Percentiles rank a stretch among this genome's conserved stretches.
Evolutionary conservation across 768 basidiomycete genomes (phyloP).

Genomic region (Tubosaeta sp.): DNA sequence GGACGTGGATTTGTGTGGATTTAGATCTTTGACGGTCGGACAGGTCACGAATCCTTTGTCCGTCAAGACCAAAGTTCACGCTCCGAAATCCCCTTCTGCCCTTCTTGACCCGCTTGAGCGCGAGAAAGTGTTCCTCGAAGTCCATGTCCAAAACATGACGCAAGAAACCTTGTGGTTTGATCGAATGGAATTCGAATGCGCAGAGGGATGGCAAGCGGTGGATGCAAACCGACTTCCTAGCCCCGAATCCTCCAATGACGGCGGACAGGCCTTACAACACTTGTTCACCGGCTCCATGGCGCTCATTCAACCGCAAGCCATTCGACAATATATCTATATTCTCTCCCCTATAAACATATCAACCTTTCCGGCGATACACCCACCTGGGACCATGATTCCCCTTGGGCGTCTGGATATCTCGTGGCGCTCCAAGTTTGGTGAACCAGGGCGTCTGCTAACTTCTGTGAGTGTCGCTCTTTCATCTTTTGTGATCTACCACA

Average conservation of each 20-base stretch:
- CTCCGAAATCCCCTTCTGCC: constrained; percentile 69
- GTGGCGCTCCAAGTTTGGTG: constrained; percentile 83
- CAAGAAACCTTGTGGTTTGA: constrained; percentile 75
- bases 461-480: constrained; percentile 43
- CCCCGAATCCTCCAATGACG: background rate
- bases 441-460: constrained; percentile 82
- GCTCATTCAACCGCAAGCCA: constrained; percentile 79
- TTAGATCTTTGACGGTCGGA: background rate
- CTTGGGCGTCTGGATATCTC: constrained; percentile 86
- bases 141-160: constrained; percentile 88
- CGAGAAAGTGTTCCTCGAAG: constrained; percentile 85
- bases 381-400: constrained; percentile 69
- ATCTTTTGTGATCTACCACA: background rate
- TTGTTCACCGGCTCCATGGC: constrained; percentile 62
- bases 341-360: constrained; percentile 51
- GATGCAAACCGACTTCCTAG: constrained; percentile 46
- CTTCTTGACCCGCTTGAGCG: constrained; percentile 59
- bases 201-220: constrained; percentile 58
- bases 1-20: background rate
- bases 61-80: constrained; percentile 92
- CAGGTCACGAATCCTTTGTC: constrained; percentile 93
- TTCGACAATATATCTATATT: constrained; percentile 85
- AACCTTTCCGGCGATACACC: constrained; percentile 43
- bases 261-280: constrained; percentile 21
- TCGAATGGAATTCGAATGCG: constrained; percentile 73